These are phyloP conservation scores for Populus tomentosa DNA, from an alignment of 441 rosid genomes.

Conservation along the genomic window DNA sequence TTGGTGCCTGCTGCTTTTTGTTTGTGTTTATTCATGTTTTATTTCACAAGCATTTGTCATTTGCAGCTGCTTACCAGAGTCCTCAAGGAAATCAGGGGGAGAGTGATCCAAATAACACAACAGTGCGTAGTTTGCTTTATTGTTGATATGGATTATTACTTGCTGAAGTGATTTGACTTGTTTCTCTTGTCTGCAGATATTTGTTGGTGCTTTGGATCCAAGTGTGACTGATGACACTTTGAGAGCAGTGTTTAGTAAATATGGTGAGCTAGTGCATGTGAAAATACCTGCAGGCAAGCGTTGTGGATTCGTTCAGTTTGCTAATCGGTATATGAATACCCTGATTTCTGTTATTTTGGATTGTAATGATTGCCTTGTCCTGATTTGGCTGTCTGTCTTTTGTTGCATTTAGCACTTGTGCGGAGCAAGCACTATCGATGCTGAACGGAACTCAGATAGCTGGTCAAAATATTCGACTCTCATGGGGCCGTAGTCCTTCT, in stretches of 20 bases:
- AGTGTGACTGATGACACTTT: conserved; percentile 64
- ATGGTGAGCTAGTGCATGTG: conserved; percentile 88
- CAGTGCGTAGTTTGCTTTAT: conserved; percentile 60
- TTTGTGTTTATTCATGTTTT: conserved; percentile 6
- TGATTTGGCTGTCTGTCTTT: conserved; percentile 7
- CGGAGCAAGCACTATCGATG: conserved; percentile 73
- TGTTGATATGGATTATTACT: conserved; percentile 2
- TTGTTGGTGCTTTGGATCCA: conserved; percentile 72
- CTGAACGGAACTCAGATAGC: conserved; percentile 84
- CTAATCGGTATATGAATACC: conserved; percentile 52
- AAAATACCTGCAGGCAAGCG: conserved; percentile 94
- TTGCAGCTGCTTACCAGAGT: conserved; percentile 75
- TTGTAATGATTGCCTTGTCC: neutral
- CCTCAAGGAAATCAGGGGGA: conserved; percentile 77
- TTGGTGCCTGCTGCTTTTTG: neutral
- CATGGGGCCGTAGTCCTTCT: conserved; percentile 96
- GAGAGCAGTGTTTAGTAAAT: conserved; percentile 78
- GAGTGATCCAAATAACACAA: conserved; percentile 90
- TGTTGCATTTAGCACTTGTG: conserved; percentile 46
- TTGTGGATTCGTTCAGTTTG: conserved; percentile 96
- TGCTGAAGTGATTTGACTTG: conserved; percentile 8
- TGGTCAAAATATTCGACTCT: conserved; percentile 80
- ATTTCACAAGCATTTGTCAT: conserved; percentile 31
- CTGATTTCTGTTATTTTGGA: neutral
- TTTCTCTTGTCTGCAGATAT: conserved; percentile 43